A percentile compares a stretch with the other conserved stretches of the same genome.
These are phyloP conservation scores for Botryotinia narcissicola DNA, from an alignment of 2,329 filamentous ascomycete species.

Conservation along the genomic window DNA sequence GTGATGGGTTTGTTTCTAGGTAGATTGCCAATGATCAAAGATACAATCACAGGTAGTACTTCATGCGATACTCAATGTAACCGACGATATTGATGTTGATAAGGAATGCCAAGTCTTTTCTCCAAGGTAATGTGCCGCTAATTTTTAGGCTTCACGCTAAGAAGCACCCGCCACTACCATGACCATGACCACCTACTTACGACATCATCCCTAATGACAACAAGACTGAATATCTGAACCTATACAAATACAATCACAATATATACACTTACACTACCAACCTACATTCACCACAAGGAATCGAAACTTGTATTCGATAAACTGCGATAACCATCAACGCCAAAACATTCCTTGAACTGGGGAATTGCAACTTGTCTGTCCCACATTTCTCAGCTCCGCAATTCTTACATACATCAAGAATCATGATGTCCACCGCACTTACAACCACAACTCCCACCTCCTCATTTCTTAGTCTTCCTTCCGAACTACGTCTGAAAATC, in stretches of 20 bases:
- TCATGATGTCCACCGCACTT: constrained; percentile 5
- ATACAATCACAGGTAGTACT: not conserved
- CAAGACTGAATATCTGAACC: not conserved
- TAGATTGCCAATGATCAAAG: not conserved
- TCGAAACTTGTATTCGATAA: not conserved
- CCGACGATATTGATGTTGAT: not conserved
- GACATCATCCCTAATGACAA: constrained; percentile 9
- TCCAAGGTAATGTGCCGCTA: not conserved
- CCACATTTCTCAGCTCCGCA: not conserved
- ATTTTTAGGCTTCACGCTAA: not conserved
- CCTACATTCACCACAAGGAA: not conserved
- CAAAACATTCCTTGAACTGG: not conserved
- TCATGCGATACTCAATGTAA: not conserved
- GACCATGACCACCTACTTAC: not conserved
- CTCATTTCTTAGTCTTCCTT: constrained; percentile 18
- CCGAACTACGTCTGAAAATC: constrained; percentile 22
- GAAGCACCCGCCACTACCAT: not conserved
- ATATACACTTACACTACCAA: not conserved
- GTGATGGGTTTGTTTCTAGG: not conserved
- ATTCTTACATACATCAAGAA: not conserved
- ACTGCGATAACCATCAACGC: not conserved
- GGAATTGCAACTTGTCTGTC: not conserved
- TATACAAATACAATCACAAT: not conserved
- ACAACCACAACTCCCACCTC: constrained; percentile 1
- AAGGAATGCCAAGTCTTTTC: constrained; percentile 2